A percentile compares a stretch with the other conserved stretches of the same genome.
Conservation (phyloP, 305 asterid genomes). For the Solanum chacoense region DNA sequence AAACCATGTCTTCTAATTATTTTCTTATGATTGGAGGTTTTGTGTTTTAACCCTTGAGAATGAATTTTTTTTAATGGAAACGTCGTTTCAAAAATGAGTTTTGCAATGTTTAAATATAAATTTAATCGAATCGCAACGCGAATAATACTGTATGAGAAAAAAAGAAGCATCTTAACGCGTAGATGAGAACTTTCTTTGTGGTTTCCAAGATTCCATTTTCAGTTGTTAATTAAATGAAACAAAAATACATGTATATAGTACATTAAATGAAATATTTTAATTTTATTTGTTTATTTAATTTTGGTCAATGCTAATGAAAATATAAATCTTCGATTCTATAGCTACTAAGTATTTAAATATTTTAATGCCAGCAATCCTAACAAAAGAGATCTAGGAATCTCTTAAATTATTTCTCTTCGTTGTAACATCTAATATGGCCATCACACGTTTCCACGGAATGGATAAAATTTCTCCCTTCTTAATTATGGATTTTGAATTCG, state of each 20-base stretch:
- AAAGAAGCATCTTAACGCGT: conserved; percentile 27
- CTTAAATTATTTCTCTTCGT: not conserved
- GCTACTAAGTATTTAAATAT: not conserved
- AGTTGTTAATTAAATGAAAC: not conserved
- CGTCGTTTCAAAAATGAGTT: too few relatives aligned
- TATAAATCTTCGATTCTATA: not conserved
- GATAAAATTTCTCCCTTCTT: not conserved
- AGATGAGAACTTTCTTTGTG: conserved; percentile 17
- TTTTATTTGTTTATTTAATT: not conserved
- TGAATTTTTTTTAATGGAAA: too few relatives aligned
- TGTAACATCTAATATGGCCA: not conserved
- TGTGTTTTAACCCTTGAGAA: too few relatives aligned
- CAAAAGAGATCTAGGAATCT: conserved; percentile 17
- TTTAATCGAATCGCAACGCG: not conserved
- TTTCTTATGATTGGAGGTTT: too few relatives aligned
- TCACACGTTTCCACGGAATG: not conserved
- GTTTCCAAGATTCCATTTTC: conserved; percentile 18
- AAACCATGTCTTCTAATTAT: too few relatives aligned
- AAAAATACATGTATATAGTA: not conserved
- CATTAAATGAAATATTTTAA: not conserved
- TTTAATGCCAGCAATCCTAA: not conserved
- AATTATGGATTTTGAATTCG: rapidly evolving
- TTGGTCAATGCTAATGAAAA: not conserved
- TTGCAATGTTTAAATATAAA: too few relatives aligned
- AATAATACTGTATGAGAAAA: not conserved